Base-by-base conservation (phyloP, 495 filamentous ascomycete genomes). In the Niebla homalea region DNA sequence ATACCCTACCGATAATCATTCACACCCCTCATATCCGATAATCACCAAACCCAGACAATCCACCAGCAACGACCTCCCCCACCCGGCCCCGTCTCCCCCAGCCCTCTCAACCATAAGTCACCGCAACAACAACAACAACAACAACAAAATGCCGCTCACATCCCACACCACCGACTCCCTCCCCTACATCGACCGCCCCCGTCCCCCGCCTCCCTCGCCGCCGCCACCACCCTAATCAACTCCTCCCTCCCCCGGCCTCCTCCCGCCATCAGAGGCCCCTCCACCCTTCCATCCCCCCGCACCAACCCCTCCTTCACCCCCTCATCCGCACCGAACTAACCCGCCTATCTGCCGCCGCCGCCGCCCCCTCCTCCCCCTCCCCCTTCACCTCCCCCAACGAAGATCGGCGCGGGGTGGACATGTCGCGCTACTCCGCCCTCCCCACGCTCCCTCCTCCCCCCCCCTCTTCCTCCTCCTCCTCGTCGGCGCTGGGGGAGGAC, bases 381-480 rank as follows among this genome's bases (percentile, higher is more conserved):
- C 69, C 42, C 48, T 83, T 85, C 61, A 77, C 78, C 32, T 72
- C 80, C 5, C 59, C 83, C 7, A 72, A 92, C 36, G 56, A 76
- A 58, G 73, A 79, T 6, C 63, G 82, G 22, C 64, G 68, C 11
- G 85, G 76, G 39, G 84, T 97, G 59, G 88, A 96, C 64, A 67
- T 85, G 1, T 64, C 73, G 20, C 87, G 90, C 56, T 97, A 97
- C 73, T 85, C 93, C 66, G 77, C 79, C 14, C 71, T 75, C 29
- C 66, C 71, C 19, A 43, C 60, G 16, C 36, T 40, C 48, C 11
- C 46, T 49, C 50, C 45, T 12, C 11, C 46, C 49, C 50, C 45
- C 14, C 49, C 54, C 48, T 22, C 59, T 47, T 46, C 62, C 6
- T 49, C 52, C n/a, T 2, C 55, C 15, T 20, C 50, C 18, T 5